phyloP scores from a whole-genome alignment of 257 asterid genomes.

The Verbena officinalis region DNA sequence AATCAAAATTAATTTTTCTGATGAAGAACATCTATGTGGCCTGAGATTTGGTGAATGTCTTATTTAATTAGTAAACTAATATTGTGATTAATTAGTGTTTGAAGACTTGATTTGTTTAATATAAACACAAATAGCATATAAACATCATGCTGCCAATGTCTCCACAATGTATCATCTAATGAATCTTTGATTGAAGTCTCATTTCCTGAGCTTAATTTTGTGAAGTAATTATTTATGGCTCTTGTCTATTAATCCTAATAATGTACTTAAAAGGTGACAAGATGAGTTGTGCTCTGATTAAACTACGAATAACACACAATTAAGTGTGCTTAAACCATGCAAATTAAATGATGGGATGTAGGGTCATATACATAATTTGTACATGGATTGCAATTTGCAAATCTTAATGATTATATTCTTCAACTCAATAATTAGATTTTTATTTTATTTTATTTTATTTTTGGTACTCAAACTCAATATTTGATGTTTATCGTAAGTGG shows the following conservation, averaged over 20 bases:
- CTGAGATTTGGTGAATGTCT: not conserved
- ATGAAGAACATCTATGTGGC: too few relatives aligned
- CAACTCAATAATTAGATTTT: conserved; percentile 30
- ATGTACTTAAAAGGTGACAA: conserved; percentile 34
- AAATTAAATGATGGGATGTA: conserved; percentile 30
- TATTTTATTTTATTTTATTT: not conserved
- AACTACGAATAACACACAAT: conserved; percentile 7
- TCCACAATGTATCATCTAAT: not conserved
- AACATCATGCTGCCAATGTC: not conserved
- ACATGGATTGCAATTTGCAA: not conserved
- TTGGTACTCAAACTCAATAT: too few relatives aligned
- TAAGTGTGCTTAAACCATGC: conserved; percentile 20
- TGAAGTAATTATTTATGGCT: not conserved
- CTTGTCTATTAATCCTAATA: not conserved
- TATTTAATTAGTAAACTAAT: not conserved
- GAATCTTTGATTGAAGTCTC: conserved; percentile 14
- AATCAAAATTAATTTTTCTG: too few relatives aligned
- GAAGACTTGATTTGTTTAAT: too few relatives aligned
- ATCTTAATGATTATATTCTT: conserved; percentile 19
- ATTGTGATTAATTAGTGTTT: not conserved
- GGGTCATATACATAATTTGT: conserved; percentile 24
- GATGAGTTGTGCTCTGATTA: conserved; percentile 38
- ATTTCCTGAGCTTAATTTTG: not conserved
- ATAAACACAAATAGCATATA: not conserved
- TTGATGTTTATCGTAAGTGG: conserved; percentile 1